Evolutionary conservation across 306 rosid species (phyloP).

Genomic region (Glycine latifolia): DNA sequence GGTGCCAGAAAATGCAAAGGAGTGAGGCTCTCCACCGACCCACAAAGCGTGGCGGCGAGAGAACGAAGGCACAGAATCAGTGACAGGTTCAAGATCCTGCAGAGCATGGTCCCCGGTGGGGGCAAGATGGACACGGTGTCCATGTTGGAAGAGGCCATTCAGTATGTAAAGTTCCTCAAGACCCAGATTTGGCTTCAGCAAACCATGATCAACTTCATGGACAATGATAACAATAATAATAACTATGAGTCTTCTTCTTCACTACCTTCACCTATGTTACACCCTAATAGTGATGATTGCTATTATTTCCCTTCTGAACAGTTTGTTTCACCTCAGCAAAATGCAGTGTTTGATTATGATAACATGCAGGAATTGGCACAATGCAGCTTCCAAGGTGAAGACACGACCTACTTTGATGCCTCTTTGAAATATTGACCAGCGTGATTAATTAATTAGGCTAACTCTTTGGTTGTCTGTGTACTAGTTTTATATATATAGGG

Average conservation of each 20-base stretch:
- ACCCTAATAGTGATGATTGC: background rate
- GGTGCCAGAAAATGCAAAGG: conserved; percentile 49
- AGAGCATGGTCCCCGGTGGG: conserved; percentile 94
- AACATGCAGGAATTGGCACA: background rate
- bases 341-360: background rate
- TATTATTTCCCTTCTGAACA: conserved; percentile 12
- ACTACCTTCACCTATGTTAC: background rate
- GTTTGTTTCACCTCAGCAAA: background rate
- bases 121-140: conserved; percentile 91
- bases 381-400: conserved; percentile 28
- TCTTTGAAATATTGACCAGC: background rate
- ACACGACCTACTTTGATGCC: conserved; percentile 3
- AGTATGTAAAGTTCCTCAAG: conserved; percentile 85
- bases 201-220: conserved; percentile 55
- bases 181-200: conserved; percentile 89
- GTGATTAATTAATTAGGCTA: background rate
- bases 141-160: conserved; percentile 89
- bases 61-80: conserved; percentile 91
- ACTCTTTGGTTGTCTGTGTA: background rate
- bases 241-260: background rate
- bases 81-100: conserved; percentile 86
- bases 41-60: conserved; percentile 94
- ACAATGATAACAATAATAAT: background rate
- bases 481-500: background rate
- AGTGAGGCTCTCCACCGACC: conserved; percentile 82